Base-by-base conservation (phyloP, 108 stramenopile species). In the Poteriospumella lacustris region DNA sequence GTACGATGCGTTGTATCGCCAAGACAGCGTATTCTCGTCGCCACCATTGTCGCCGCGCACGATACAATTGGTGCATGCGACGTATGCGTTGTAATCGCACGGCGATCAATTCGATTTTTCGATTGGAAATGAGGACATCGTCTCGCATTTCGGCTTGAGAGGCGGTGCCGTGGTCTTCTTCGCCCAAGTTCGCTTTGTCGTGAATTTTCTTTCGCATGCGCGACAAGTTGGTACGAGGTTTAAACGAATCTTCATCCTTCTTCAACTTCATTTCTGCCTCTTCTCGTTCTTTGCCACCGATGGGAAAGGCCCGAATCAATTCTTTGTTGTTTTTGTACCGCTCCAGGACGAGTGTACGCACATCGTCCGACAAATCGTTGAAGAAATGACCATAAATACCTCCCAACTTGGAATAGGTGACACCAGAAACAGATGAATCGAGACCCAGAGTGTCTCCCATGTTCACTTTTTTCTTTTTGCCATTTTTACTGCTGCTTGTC, bases 371-470 rank as follows among this genome's bases (percentile, higher is more conserved):
- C 5, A 64, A 24, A 24, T 64, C 60, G 5, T 24, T 3, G 60
- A 64, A 64, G 60, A 64, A 64, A 33, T 64, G 60, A 34, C 60
- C 60, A 64, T 64, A 64, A 34, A 64, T 64, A 31, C 60, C 60
- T 64, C 60, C 60, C 9, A 64, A 34, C 31, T 64, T 64, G 5
- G 9, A 34, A 24, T 64, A 64, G 9, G 15, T 64, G 12, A 64
- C 31, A 34, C 60, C 60, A 12, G 60, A 64, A 19, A 64, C 60
- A 64, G 60, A 12, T 5, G 60, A 34, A 24, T 64, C 60, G 5
- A 64, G 15, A 12, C 60, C 60, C 9, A 64, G 24, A 31, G 60
- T 64, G 36, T 64, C 60, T 12, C 29, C 15, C 31, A 64, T 5
- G n/a, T n/a, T n/a, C n/a, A n/a, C n/a, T n/a, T n/a, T n/a, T n/a